Conservation (phyloP, 352 stramenopile genomes). For the Pythium plurisporium region DNA sequence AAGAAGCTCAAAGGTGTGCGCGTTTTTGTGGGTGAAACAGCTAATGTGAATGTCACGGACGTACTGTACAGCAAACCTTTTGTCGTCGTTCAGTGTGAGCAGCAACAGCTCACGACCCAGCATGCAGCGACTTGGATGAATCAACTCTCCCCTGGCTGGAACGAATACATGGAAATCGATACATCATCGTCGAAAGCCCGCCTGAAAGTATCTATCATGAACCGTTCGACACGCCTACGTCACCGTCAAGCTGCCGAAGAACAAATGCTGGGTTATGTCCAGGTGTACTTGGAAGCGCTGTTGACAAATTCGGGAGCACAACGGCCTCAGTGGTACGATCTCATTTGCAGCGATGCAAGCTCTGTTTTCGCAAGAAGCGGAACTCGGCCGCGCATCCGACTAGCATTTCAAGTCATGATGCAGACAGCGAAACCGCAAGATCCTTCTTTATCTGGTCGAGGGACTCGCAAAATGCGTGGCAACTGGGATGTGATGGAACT, state of each 20-base stretch:
- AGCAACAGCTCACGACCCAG: slow-evolving; percentile 25
- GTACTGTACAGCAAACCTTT: slow-evolving; percentile 46
- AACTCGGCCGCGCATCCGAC: slow-evolving; percentile 15
- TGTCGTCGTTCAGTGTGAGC: slow-evolving; percentile 40
- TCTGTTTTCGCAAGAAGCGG: neutral
- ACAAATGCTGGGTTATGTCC: slow-evolving; percentile 34
- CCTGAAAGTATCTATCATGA: slow-evolving; percentile 39
- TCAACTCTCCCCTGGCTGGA: slow-evolving; percentile 47
- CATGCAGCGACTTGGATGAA: slow-evolving; percentile 49
- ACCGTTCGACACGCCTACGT: slow-evolving; percentile 24
- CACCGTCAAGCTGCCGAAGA: slow-evolving; percentile 14
- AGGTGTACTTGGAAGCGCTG: slow-evolving; percentile 37
- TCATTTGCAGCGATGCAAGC: slow-evolving; percentile 1
- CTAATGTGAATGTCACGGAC: slow-evolving; percentile 33
- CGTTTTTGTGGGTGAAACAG: slow-evolving; percentile 41
- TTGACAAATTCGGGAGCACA: slow-evolving; percentile 10
- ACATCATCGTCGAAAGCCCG: slow-evolving; percentile 32
- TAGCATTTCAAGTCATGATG: slow-evolving; percentile 30
- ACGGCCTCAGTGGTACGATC: slow-evolving; percentile 13
- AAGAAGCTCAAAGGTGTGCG: slow-evolving; percentile 32
- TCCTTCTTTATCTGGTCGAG: neutral
- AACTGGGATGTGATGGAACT: slow-evolving; percentile 48
- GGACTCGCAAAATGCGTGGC: slow-evolving; percentile 17
- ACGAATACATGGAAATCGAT: slow-evolving; percentile 55
- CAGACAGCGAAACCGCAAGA: neutral